Evolutionary conservation across 164 flowering plant species (phyloP).

Genomic region (Vitis cinerea): DNA sequence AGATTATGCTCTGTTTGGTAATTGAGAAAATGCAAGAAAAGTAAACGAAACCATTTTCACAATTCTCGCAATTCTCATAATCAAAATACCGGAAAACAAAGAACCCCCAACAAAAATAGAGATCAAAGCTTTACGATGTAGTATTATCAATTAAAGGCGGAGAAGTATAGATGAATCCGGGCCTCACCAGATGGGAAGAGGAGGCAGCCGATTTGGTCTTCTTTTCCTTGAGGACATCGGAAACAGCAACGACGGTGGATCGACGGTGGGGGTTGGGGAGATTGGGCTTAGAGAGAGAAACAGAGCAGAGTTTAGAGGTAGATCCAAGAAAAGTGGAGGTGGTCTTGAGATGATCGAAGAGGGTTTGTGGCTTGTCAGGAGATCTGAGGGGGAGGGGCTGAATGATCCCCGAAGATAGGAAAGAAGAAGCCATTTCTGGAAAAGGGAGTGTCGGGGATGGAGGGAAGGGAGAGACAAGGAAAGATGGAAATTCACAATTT

Average conservation of each 20-base stretch:
- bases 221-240: conserved; percentile 71
- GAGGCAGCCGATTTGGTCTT: conserved; percentile 41
- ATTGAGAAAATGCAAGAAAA: not conserved
- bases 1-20: not conserved
- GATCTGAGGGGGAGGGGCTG: conserved; percentile 35
- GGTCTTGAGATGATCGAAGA: conserved; percentile 25
- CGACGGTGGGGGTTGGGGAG: conserved; percentile 20
- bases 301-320: conserved; percentile 25
- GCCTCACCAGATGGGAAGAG: conserved; percentile 43
- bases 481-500: not conserved
- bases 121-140: too few relatives aligned
- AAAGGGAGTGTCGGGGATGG: not conserved
- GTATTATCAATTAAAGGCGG: too few relatives aligned
- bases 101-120: not conserved
- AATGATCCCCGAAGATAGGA: conserved; percentile 31
- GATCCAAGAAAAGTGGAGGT: conserved; percentile 39
- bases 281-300: conserved; percentile 6
- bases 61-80: too few relatives aligned
- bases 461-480: conserved; percentile 2
- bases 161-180: not conserved
- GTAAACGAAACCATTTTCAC: too few relatives aligned
- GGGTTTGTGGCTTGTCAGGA: conserved; percentile 21
- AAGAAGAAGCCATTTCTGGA: conserved; percentile 28
- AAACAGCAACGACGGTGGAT: conserved; percentile 47
- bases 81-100: not conserved